Conservation (phyloP, 805 yeast genomes). For the Zygosaccharomyces pseudorouxii region DNA sequence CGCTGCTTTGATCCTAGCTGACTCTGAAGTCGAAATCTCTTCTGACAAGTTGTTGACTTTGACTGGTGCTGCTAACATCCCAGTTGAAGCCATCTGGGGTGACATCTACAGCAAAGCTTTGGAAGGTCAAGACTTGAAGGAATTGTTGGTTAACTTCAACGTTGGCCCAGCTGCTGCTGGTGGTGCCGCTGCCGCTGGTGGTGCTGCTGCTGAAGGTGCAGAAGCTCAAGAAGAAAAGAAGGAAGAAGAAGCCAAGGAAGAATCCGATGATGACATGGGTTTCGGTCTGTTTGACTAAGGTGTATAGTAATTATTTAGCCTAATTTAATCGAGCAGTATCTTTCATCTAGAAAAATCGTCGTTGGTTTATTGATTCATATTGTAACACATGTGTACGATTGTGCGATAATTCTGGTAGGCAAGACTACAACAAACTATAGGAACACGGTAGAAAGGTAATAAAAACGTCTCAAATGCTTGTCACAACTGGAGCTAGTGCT, state of each 20-base stretch:
- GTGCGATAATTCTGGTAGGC: no score
- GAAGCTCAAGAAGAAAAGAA: constrained; percentile 53
- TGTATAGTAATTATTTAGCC: constrained; percentile 8
- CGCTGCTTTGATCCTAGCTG: constrained; percentile 98
- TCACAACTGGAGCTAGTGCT: constrained; percentile 1
- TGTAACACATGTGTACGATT: background rate
- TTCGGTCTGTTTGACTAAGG: constrained; percentile 85
- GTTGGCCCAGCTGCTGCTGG: constrained; percentile 44
- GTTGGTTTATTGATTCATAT: background rate
- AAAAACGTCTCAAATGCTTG: background rate
- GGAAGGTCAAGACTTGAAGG: constrained; percentile 71
- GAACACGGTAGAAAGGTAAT: background rate
- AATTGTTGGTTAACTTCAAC: constrained; percentile 56
- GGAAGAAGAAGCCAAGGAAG: constrained; percentile 56
- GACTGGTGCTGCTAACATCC: constrained; percentile 71
- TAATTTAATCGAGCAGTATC: constrained; percentile 4
- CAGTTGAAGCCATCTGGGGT: constrained; percentile 76
- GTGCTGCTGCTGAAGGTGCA: constrained; percentile 44
- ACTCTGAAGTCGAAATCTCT: constrained; percentile 91
- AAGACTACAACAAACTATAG: no score
- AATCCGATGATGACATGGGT: constrained; percentile 82
- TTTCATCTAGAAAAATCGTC: background rate
- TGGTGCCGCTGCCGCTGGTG: constrained; percentile 43
- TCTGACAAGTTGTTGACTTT: constrained; percentile 71
- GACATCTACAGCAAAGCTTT: constrained; percentile 78